Evolutionary conservation across 257 asterid genomes (phyloP).

Genomic region (Solanum commersonii): DNA sequence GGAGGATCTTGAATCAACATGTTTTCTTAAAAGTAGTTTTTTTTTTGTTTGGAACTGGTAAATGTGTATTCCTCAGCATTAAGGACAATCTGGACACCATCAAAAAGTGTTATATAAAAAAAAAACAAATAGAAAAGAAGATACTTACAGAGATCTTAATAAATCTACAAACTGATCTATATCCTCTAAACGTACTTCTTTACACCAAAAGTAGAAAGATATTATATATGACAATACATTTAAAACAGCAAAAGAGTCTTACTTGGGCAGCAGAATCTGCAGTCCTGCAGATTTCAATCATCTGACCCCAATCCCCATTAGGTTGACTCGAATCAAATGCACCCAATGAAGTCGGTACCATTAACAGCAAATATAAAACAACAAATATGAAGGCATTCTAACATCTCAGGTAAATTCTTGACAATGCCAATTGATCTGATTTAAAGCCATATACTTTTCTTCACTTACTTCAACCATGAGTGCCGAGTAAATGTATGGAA

Average conservation of each 20-base stretch:
- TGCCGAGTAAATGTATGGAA: not conserved
- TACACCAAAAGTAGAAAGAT: not conserved
- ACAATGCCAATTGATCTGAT: not conserved
- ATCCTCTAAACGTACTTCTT: not conserved
- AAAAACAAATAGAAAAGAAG: not conserved
- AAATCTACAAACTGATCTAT: not conserved
- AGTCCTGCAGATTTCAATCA: slow-evolving; percentile 19
- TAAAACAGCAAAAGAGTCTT: slow-evolving; percentile 9
- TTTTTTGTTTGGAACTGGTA: not conserved
- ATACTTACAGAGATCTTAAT: not conserved
- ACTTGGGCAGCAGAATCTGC: slow-evolving; percentile 22
- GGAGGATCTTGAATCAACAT: not conserved
- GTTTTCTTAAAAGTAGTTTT: not conserved
- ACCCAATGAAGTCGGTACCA: slow-evolving; percentile 4
- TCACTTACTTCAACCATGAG: not conserved
- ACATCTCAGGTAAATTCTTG: not conserved
- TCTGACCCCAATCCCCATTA: slow-evolving; percentile 6
- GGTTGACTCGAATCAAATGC: slow-evolving; percentile 12
- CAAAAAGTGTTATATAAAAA: not conserved
- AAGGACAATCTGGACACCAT: not conserved
- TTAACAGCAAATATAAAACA: slow-evolving; percentile 8
- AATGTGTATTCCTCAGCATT: no score
- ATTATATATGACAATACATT: not conserved
- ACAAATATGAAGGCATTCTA: slow-evolving; percentile 4
- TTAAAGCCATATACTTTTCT: not conserved